Base-by-base conservation (phyloP, 257 asterid species). In the Leptodermis oblonga region DNA sequence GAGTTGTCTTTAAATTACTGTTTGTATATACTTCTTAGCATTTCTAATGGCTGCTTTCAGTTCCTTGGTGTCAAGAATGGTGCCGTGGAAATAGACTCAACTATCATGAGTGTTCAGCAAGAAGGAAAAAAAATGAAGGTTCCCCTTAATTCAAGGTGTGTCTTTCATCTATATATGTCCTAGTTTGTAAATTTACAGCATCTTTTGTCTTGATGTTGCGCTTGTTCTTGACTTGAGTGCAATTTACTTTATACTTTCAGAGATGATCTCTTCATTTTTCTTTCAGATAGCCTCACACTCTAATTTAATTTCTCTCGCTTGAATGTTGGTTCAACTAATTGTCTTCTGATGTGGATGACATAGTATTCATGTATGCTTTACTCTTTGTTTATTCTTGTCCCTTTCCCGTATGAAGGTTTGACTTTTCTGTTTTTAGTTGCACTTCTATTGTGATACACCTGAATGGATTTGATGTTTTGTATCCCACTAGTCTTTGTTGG, bases 81-180 rank as follows among this genome's bases (percentile, higher is more conserved):
- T 78, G 92, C 97, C 36, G 88, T 87, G 82, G 97, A 94, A 83
- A 77, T 94, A 31, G 97, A 94, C 83, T 77, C 95, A 51, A 82
- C 97, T 54, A 73, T 94, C 71, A 91, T 94, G 97, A 95, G 99
- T 77, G 83, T 23, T 75, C 92, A 87, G 82, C 89, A 91, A 83
- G 99, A 90, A 34, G 97, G 92, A 74, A 94, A 85, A 83, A 92
- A 87, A 83, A 78, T 81, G 9, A 94, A 94, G 84, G 89, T 94
- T 76, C 97, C 99, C 69, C 89, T 94, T 28, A 94, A 94, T 82
- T 89, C 99, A 45, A 94, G 95, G 97, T 94, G 78, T 58, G 68
- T 42, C 4, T 62, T 59, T 52, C 62, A 9, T 69, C 49, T 78
- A 46, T 22, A 48, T 39, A 53, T 22, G 42, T 63, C 34, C 31